Evolutionary conservation across 179 eudicot genomes (phyloP).

Genomic region (Pouteria campechiana): DNA sequence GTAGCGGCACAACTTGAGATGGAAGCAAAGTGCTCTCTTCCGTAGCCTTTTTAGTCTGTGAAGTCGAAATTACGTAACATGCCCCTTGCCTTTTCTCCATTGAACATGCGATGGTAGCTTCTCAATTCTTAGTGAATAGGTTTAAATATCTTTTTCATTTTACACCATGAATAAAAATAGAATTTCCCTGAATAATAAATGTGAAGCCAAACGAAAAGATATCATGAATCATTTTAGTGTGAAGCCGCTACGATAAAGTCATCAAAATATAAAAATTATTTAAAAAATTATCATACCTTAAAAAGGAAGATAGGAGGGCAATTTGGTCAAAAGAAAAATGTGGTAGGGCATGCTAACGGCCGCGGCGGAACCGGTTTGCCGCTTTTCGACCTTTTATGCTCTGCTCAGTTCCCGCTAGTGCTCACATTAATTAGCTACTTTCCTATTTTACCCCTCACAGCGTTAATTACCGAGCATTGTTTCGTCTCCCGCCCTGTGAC

Average conservation of each 20-base stretch:
- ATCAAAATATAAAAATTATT: no score
- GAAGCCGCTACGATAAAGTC: no score
- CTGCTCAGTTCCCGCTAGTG: no score
- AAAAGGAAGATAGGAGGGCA: no score
- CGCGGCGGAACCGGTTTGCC: no score
- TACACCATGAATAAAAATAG: background rate
- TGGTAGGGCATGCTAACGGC: constrained; percentile 7
- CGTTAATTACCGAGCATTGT: background rate
- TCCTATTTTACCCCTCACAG: background rate
- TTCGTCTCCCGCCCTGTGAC: constrained; percentile 5
- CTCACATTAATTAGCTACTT: background rate
- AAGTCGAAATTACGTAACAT: background rate
- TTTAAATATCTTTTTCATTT: background rate
- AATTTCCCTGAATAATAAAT: background rate
- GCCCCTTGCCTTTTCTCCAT: background rate
- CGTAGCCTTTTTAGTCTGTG: background rate
- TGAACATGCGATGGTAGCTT: background rate
- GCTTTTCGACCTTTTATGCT: no score
- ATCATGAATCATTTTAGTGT: no score
- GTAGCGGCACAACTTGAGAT: constrained; percentile 14
- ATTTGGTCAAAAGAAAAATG: background rate
- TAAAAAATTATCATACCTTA: no score
- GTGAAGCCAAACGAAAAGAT: no score
- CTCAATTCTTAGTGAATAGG: background rate
- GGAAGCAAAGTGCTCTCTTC: constrained; percentile 23